These are phyloP conservation scores for Coniella vitis DNA, from an alignment of 2,329 filamentous ascomycete species.

Conservation along the genomic window DNA sequence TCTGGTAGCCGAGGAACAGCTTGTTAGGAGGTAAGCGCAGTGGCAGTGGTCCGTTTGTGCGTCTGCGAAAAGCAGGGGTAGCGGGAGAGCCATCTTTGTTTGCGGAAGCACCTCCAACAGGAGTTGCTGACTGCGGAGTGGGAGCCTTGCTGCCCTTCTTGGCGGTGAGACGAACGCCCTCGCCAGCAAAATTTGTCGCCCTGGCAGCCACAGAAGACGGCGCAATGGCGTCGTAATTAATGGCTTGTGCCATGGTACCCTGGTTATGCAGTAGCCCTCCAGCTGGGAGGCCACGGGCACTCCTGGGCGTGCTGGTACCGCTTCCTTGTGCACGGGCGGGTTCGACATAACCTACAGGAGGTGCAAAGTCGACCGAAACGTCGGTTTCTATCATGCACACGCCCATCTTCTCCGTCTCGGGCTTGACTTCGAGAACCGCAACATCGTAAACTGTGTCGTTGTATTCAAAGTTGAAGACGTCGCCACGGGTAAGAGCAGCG, in stretches of 20 bases:
- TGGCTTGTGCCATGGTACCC: conserved; percentile 94
- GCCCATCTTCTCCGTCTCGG: conserved; percentile 71
- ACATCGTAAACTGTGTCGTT: conserved; percentile 93
- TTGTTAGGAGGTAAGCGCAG: conserved; percentile 81
- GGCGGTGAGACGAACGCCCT: conserved; percentile 73
- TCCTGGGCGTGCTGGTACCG: conserved; percentile 82
- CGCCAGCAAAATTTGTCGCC: conserved; percentile 70
- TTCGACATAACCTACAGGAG: conserved; percentile 91
- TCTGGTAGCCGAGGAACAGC: conserved; percentile 92
- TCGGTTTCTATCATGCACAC: conserved; percentile 97
- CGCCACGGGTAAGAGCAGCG: conserved; percentile 53
- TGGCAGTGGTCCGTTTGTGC: conserved; percentile 76
- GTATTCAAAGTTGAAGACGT: conserved; percentile 93
- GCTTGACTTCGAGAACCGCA: conserved; percentile 89
- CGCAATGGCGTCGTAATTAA: conserved; percentile 89
- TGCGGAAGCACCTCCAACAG: conserved; percentile 53
- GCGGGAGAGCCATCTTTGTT: conserved; percentile 22
- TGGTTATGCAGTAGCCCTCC: conserved; percentile 75
- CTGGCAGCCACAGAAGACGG: conserved; percentile 64
- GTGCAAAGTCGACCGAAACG: conserved; percentile 90
- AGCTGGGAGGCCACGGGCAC: conserved; percentile 54
- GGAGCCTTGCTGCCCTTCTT: conserved; percentile 75
- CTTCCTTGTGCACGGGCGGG: conserved; percentile 58
- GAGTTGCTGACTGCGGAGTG: conserved; percentile 67
- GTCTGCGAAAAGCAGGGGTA: conserved; percentile 31